Conservation (phyloP, 192 early-diverging fungal genomes). For the Physocladia obscura region DNA sequence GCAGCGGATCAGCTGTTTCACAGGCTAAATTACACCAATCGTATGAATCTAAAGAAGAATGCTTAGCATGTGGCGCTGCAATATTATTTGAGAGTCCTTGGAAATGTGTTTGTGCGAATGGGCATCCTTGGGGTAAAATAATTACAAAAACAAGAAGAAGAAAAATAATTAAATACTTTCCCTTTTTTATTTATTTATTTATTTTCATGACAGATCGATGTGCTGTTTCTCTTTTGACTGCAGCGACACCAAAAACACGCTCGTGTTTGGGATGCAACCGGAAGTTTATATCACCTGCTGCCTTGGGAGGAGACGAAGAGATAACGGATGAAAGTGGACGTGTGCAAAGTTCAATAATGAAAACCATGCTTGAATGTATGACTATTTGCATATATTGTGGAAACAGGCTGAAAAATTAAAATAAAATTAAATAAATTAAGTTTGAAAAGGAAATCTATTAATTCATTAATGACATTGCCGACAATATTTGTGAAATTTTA, state of each 20-base stretch:
- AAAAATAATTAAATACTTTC: not conserved
- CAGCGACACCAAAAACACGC: conserved; percentile 22
- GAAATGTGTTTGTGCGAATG: conserved; percentile 23
- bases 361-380: not conserved
- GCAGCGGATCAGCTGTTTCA: not conserved
- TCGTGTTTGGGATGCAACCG: conserved; percentile 21
- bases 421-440: no score
- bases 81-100: conserved; percentile 11
- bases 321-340: not conserved
- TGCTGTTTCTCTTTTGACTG: conserved; percentile 21
- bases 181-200: not conserved
- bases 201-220: conserved; percentile 15
- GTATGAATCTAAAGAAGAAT: conserved; percentile 13
- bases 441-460: no score
- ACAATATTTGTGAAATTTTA: no score
- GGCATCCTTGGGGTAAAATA: conserved; percentile 28
- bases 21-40: not conserved
- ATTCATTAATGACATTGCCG: no score
- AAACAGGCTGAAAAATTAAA: conserved; percentile 8
- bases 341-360: not conserved
- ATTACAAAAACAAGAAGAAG: no score
- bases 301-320: not conserved
- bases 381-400: conserved; percentile 28
- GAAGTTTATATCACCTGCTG: conserved; percentile 6
- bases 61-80: conserved; percentile 15